Percentiles rank a stretch among this genome's conserved stretches.
phyloP scores from a whole-genome alignment of 2,329 filamentous ascomycete species.

The Chrysosporium keratinophilum region DNA sequence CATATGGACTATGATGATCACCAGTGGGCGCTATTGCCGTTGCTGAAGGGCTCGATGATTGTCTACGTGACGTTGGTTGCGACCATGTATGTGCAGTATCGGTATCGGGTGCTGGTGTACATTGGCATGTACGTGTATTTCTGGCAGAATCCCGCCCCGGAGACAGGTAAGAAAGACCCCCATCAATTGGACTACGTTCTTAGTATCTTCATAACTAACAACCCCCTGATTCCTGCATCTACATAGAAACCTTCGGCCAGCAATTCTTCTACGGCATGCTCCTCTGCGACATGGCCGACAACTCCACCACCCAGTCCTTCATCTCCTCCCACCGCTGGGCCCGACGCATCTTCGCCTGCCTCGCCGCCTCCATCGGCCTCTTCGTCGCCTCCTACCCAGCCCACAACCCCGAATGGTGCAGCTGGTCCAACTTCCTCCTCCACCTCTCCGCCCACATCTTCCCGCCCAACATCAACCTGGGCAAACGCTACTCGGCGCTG shows the following conservation, averaged over 20 bases:
- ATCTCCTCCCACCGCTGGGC: constrained; percentile 34
- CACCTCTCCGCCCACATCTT: constrained; percentile 37
- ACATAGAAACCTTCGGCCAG: constrained; percentile 44
- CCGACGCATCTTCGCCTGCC: constrained; percentile 30
- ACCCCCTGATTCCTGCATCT: no score
- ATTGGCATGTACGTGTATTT: constrained; percentile 41
- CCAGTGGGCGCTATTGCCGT: constrained; percentile 44
- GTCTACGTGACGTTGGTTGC: constrained; percentile 38
- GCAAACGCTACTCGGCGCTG: constrained; percentile 40
- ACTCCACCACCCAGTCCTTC: constrained; percentile 38
- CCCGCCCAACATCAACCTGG: constrained; percentile 36
- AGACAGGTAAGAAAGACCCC: constrained; percentile 34
- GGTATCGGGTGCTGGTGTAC: constrained; percentile 36
- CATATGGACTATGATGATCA: constrained; percentile 46
- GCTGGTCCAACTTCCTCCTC: constrained; percentile 40
- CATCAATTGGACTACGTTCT: background rate
- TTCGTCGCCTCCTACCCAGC: constrained; percentile 43
- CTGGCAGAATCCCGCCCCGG: constrained; percentile 37
- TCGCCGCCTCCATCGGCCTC: constrained; percentile 34
- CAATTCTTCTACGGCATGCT: constrained; percentile 45
- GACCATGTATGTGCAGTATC: constrained; percentile 39
- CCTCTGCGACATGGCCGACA: constrained; percentile 42
- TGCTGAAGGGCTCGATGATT: constrained; percentile 39
- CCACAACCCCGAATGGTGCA: constrained; percentile 41
- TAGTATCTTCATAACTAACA: background rate